Evolutionary conservation across 495 filamentous ascomycete genomes (phyloP), one percentile per base, ranked within the genome.

Genomic region (Diplogelasinospora grovesii): DNA sequence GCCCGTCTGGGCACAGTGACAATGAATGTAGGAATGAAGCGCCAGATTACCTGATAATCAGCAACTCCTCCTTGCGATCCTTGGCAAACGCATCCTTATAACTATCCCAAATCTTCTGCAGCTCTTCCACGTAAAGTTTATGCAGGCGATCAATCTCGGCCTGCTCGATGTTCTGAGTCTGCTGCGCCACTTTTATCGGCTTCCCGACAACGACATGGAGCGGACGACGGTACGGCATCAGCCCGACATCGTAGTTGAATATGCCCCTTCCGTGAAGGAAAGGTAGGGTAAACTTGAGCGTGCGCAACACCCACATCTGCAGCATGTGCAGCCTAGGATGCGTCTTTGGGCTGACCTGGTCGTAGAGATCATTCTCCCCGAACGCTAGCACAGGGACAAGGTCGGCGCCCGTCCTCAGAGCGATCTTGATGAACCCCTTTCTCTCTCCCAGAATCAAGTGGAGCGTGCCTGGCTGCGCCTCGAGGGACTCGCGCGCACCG

Each of bases 161-260:
- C 27, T 80, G 75, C 35, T 83, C 71, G n/a, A 84, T 75, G 32
- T 71, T 70, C 22, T 68, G 56, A 1, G 48, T 46, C 36, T 22
- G 29, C 33, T 55, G 41, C 39, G 65, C 51, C 11, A 94, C 84
- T 39, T 73, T 68, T 40, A 95, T 84, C 2, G 89, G 86, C 41
- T 73, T 68, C 2, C 89, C 90, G 5, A 94, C 85, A 6, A 98
- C 89, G 23, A 94, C 74, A 53, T 97, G 90, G 27, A 98, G 49
- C 11, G 88, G 82, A 24, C 80, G 68, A 23, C 93, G 76, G 61
- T 97, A 97, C 5, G 92, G 92, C 85, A 97, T 85, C 38, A 97
- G 56, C 1, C 92, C 92, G 1, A 95, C 85, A 58, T 98, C 92
- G 48, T 98, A 97, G 54, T 98, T 98, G 61, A 97, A 96, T 7